Evolutionary conservation across 176 grass and related monocot genomes (phyloP).

Genomic region (Alopecurus myosuroides): DNA sequence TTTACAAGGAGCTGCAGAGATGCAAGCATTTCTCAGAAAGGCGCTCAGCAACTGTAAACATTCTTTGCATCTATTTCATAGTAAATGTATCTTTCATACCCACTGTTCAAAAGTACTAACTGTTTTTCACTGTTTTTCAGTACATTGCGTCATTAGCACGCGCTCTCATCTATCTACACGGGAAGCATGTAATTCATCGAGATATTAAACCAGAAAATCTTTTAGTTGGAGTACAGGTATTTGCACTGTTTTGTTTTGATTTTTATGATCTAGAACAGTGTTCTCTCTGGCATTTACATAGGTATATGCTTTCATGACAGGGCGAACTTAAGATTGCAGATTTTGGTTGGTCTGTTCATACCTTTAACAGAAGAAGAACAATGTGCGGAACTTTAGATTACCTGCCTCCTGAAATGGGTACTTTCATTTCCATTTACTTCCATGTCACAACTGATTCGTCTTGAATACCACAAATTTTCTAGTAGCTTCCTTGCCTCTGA

Average conservation of each 20-base stretch:
- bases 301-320: slow-evolving; percentile 38
- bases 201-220: slow-evolving; percentile 99
- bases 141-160: slow-evolving; percentile 81
- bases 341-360: slow-evolving; percentile 96
- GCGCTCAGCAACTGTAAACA: slow-evolving; percentile 78
- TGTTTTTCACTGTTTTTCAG: slow-evolving; percentile 27
- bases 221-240: slow-evolving; percentile 71
- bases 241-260: not conserved
- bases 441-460: not conserved
- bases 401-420: slow-evolving; percentile 99
- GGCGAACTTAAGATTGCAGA: slow-evolving; percentile 96
- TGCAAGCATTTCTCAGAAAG: slow-evolving; percentile 80
- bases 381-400: slow-evolving; percentile 98
- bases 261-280: not conserved
- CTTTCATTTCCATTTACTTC: slow-evolving; percentile 12
- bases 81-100: slow-evolving; percentile 1
- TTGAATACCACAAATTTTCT: not conserved
- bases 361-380: slow-evolving; percentile 76
- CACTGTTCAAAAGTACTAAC: slow-evolving; percentile 2
- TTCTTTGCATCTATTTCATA: not conserved
- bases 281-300: not conserved
- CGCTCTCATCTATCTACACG: slow-evolving; percentile 82
- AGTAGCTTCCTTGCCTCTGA: not conserved
- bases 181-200: slow-evolving; percentile 90
- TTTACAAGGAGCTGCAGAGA: slow-evolving; percentile 93